These are phyloP conservation scores for Candida ulmi DNA, from an alignment of 805 yeast genomes.

Conservation along the genomic window DNA sequence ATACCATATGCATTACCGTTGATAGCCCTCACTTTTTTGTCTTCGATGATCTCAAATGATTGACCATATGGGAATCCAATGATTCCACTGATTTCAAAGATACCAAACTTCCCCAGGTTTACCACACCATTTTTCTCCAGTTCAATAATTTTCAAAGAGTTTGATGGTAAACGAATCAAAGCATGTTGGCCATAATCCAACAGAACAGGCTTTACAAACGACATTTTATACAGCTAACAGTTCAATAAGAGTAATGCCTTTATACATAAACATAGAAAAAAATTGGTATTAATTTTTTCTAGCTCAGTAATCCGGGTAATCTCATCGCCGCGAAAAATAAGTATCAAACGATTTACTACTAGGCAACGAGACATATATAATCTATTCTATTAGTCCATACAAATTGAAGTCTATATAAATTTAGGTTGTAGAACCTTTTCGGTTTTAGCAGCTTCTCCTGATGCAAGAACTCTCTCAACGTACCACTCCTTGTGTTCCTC, in stretches of 20 bases:
- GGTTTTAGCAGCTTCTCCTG: not conserved
- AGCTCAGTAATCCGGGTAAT: conserved; percentile 5
- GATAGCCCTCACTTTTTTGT: conserved; percentile 45
- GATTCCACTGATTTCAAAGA: conserved; percentile 67
- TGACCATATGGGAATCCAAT: conserved; percentile 85
- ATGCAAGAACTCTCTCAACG: not conserved
- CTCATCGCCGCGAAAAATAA: too few relatives aligned
- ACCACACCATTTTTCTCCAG: conserved; percentile 55
- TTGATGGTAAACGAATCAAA: conserved; percentile 77
- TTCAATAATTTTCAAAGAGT: conserved; percentile 67
- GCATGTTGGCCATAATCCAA: conserved; percentile 28
- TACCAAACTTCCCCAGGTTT: conserved; percentile 87
- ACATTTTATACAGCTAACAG: not conserved
- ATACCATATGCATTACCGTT: conserved; percentile 30
- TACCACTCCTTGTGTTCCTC: not conserved
- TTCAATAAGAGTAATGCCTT: conserved; percentile 1
- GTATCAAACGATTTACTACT: too few relatives aligned
- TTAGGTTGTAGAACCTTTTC: not conserved
- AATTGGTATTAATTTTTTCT: conserved; percentile 2
- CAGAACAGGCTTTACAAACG: conserved; percentile 10
- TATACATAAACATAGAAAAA: conserved; percentile 8
- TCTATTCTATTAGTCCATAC: too few relatives aligned
- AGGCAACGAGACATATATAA: too few relatives aligned
- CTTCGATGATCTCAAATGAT: conserved; percentile 75
- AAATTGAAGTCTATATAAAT: too few relatives aligned